A percentile compares a stretch with the other conserved stretches of the same genome.
Evolutionary conservation across 345 rosid genomes (phyloP).

Genomic region (Limnanthes douglasii): DNA sequence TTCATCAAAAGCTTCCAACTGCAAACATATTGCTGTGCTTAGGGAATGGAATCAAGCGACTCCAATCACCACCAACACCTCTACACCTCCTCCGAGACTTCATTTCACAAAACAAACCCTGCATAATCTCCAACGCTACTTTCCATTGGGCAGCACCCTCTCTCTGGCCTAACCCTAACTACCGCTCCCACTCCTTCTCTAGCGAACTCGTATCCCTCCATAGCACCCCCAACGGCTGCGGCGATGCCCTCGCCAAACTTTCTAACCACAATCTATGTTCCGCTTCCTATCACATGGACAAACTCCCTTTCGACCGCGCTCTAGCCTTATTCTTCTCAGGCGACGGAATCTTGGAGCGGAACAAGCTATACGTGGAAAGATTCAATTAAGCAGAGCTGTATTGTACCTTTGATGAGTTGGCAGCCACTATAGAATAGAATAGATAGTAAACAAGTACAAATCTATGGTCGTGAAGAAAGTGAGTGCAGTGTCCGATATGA

Average conservation of each 20-base stretch:
- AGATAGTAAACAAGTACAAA: slow-evolving; percentile 62
- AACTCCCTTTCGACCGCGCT: slow-evolving; percentile 40
- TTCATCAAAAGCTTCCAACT: no score
- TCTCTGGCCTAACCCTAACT: slow-evolving; percentile 37
- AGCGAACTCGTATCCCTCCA: slow-evolving; percentile 59
- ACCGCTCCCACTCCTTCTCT: slow-evolving; percentile 38
- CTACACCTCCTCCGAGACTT: slow-evolving; percentile 46
- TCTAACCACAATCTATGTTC: slow-evolving; percentile 27
- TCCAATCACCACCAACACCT: slow-evolving; percentile 41
- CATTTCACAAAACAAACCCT: slow-evolving; percentile 71
- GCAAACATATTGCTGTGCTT: no score
- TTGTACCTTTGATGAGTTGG: slow-evolving; percentile 82
- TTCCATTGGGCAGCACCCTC: slow-evolving; percentile 62
- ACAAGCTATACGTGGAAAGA: no score
- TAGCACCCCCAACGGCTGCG: slow-evolving; percentile 68
- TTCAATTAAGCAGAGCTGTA: slow-evolving; percentile 92
- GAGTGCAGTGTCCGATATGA: slow-evolving; percentile 73
- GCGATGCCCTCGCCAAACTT: slow-evolving; percentile 40
- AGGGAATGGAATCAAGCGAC: slow-evolving; percentile 19
- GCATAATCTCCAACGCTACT: slow-evolving; percentile 54
- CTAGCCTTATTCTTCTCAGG: slow-evolving; percentile 24
- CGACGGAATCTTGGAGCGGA: no score
- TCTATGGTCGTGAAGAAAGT: slow-evolving; percentile 72
- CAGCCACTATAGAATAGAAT: slow-evolving; percentile 63
- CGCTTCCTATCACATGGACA: slow-evolving; percentile 57